phyloP scores from a whole-genome alignment of 148 eudicot species.

The Camellia lanceoleosa region DNA sequence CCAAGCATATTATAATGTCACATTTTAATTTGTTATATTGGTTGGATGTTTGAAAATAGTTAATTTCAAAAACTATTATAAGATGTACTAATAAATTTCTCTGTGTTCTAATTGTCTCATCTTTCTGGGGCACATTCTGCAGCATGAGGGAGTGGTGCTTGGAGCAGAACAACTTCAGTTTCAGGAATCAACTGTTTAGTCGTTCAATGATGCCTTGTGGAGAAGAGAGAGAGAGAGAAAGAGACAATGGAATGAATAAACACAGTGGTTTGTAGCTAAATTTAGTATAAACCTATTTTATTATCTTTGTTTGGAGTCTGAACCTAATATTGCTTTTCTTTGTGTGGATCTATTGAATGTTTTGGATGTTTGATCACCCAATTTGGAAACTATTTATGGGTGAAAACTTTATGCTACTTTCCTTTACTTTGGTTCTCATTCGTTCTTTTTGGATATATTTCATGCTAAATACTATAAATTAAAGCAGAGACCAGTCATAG shows the following conservation, averaged over 20 bases:
- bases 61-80: background rate
- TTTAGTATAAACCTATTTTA: background rate
- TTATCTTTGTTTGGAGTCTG: background rate
- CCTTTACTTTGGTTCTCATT: background rate
- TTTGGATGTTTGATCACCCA: conserved; percentile 1
- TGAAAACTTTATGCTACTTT: background rate
- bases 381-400: background rate
- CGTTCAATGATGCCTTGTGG: background rate
- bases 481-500: background rate
- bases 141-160: background rate
- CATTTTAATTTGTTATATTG: background rate
- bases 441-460: background rate
- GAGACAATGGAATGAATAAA: background rate
- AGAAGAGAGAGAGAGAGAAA: background rate
- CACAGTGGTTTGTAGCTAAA: background rate
- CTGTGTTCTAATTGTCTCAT: conserved; percentile 2
- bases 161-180: background rate
- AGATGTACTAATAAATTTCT: background rate
- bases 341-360: background rate
- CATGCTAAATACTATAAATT: background rate
- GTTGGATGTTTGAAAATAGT: background rate
- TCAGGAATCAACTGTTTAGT: background rate
- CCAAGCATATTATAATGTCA: background rate
- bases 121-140: background rate
- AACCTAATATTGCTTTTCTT: background rate